These are phyloP conservation scores for Cytospora mali DNA, from an alignment of 2,329 filamentous ascomycete genomes.

Conservation along the genomic window DNA sequence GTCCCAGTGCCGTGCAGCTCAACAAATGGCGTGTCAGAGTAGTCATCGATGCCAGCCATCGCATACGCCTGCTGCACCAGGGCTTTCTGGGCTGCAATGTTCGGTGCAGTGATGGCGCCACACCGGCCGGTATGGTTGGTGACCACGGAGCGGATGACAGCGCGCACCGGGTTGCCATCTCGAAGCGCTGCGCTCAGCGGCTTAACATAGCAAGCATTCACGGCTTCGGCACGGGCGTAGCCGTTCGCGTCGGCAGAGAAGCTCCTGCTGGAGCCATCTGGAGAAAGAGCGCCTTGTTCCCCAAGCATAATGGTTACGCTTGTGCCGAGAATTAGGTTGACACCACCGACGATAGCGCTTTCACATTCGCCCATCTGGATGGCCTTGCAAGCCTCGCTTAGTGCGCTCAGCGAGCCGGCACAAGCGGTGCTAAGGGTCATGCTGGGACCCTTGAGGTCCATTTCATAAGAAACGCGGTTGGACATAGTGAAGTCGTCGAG, in stretches of 20 bases:
- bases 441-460: constrained; percentile 29
- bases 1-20: no score
- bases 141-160: constrained; percentile 53
- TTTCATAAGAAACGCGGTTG: constrained; percentile 37
- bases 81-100: no score
- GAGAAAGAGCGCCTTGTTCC: constrained; percentile 29
- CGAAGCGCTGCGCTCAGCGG: constrained; percentile 31
- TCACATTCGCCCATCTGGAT: constrained; percentile 35
- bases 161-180: constrained; percentile 53
- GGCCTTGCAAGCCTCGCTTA: constrained; percentile 39
- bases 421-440: constrained; percentile 30
- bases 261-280: constrained; percentile 30
- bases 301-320: constrained; percentile 34
- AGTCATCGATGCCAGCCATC: no score
- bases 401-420: constrained; percentile 36
- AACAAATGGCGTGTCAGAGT: no score
- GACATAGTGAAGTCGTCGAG: background rate
- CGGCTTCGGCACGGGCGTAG: constrained; percentile 63
- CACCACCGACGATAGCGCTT: constrained; percentile 35
- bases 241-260: constrained; percentile 48
- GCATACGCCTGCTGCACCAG: no score
- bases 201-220: constrained; percentile 58
- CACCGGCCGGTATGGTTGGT: no score
- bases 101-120: no score
- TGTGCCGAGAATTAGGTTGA: no score